Percentiles rank a stretch among this genome's conserved stretches.
Conservation (phyloP, 805 yeast species). For the Suhomyces sp. region DNA sequence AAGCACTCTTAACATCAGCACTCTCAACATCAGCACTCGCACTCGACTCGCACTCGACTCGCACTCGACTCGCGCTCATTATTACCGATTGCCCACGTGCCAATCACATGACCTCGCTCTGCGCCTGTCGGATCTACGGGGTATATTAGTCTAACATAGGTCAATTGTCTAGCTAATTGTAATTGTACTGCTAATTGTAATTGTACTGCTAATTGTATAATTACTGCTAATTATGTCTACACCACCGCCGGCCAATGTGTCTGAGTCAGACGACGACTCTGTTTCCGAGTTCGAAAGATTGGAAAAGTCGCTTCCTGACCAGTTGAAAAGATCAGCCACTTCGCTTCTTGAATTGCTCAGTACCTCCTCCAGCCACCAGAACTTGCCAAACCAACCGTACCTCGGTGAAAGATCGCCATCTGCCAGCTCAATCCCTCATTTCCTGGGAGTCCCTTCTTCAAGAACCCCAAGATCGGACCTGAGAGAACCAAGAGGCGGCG, state of each 20-base stretch:
- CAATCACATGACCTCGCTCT: no score
- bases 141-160: no score
- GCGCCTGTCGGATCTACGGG: no score
- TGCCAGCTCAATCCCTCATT: constrained; percentile 1
- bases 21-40: no score
- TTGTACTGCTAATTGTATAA: no score
- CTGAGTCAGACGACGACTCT: constrained; percentile 25
- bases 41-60: no score
- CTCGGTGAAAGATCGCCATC: not conserved
- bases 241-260: constrained; percentile 5
- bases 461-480: constrained; percentile 18
- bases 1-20: no score
- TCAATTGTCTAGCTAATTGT: no score
- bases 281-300: constrained; percentile 37
- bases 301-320: constrained; percentile 41
- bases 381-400: not conserved
- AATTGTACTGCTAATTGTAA: no score
- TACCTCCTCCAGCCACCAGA: not conserved
- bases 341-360: constrained; percentile 35
- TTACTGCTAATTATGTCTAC: constrained; percentile 5
- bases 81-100: no score
- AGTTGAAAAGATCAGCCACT: constrained; percentile 36
- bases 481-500: not conserved
- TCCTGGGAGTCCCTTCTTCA: constrained; percentile 16
- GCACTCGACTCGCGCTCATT: no score